These are phyloP conservation scores for Auriculariales sp. DNA, from an alignment of 768 basidiomycete genomes.

Conservation along the genomic window DNA sequence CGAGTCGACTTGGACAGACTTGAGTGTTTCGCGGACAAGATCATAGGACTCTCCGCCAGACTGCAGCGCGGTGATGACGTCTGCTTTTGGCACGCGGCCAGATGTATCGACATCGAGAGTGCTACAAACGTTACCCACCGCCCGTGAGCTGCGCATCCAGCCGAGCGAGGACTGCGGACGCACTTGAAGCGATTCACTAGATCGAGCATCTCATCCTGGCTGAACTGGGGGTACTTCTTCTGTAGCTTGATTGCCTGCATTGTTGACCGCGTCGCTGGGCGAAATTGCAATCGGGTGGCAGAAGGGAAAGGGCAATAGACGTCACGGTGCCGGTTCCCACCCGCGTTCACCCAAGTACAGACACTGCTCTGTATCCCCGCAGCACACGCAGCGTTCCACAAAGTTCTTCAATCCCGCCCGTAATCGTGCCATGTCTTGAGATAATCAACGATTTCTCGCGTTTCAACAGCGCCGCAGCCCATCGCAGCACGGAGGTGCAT, in stretches of 20 bases:
- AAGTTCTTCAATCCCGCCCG: no score
- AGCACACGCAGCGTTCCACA: no score
- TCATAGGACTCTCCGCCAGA: constrained; percentile 81
- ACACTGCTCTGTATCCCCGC: no score
- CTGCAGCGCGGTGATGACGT: constrained; percentile 67
- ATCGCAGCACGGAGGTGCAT: no score
- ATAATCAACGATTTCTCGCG: no score
- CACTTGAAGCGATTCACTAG: constrained; percentile 95
- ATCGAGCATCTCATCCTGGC: constrained; percentile 87
- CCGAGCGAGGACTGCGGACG: constrained; percentile 18
- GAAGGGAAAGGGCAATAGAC: no score
- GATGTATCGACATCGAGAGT: constrained; percentile 64
- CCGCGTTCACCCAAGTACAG: no score
- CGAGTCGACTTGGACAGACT: constrained; percentile 86
- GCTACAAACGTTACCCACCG: constrained; percentile 21
- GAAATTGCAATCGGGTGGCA: no score
- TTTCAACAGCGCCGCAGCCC: no score
- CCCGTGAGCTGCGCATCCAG: constrained; percentile 6
- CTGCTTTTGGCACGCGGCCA: constrained; percentile 69
- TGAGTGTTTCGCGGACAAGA: constrained; percentile 76
- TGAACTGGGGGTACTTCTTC: constrained; percentile 84
- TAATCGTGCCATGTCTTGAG: no score
- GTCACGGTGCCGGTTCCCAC: no score
- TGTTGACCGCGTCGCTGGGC: no score
- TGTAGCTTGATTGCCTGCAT: constrained; percentile 82